Conservation (phyloP, 768 basidiomycete genomes). For the Auricularia sp. region DNA sequence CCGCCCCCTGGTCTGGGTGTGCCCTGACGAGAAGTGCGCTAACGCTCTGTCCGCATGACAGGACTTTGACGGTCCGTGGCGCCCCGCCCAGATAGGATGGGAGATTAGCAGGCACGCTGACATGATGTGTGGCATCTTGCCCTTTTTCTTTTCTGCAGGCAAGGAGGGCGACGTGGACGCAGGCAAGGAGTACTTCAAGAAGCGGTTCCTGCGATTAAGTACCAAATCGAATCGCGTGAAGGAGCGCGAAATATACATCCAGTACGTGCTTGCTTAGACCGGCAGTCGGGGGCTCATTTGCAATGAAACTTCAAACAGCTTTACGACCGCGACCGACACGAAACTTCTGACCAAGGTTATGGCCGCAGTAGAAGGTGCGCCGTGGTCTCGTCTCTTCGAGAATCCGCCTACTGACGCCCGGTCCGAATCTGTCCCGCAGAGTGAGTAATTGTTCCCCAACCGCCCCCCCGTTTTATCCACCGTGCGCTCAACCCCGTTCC, state of each 20-base stretch:
- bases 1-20: neutral
- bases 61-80: conserved; percentile 73
- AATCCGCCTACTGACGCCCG: conserved; percentile 6
- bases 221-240: conserved; percentile 78
- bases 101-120: neutral
- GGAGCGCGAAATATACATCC: conserved; percentile 87
- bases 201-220: conserved; percentile 69
- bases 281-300: conserved; percentile 3
- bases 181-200: conserved; percentile 86
- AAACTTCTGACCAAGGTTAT: conserved; percentile 82
- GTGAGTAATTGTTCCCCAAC: conserved; percentile 42
- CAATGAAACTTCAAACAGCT: conserved; percentile 32
- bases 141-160: neutral
- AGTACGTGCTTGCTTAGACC: conserved; percentile 43
- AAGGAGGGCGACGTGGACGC: conserved; percentile 47
- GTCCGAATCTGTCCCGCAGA: conserved; percentile 29
- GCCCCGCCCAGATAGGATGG: neutral
- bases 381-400: conserved; percentile 10
- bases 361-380: conserved; percentile 90
- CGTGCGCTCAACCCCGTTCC: conserved; percentile 22
- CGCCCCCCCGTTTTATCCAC: conserved; percentile 14
- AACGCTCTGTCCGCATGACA: conserved; percentile 17
- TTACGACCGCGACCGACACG: conserved; percentile 86
- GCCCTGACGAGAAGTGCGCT: neutral
- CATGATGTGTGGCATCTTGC: neutral